These are phyloP conservation scores for Aureobasidium leucospermi DNA, from an alignment of 2,329 filamentous ascomycete species.

Conservation along the genomic window DNA sequence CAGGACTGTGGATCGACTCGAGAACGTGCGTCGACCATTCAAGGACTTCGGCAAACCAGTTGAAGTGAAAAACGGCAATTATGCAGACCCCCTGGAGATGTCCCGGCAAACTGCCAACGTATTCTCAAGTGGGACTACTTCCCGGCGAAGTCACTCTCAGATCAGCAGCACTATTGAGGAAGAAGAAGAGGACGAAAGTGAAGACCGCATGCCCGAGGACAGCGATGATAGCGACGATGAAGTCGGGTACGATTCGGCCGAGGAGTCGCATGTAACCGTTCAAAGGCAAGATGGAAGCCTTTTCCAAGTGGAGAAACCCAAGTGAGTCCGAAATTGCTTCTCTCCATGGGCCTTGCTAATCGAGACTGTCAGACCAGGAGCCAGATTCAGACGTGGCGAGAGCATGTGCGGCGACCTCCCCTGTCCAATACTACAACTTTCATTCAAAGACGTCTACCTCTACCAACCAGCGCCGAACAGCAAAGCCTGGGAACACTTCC, in stretches of 20 bases:
- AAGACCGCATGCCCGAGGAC: not conserved
- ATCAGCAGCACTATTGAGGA: not conserved
- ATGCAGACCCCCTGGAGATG: not conserved
- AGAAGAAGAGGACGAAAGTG: conserved; percentile 12
- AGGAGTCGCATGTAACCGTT: not conserved
- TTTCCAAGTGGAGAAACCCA: conserved; percentile 16
- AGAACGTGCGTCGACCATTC: not conserved
- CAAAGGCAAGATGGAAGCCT: conserved; percentile 20
- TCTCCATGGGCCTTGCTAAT: not conserved
- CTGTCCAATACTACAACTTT: conserved; percentile 34
- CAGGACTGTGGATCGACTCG: conserved; percentile 17
- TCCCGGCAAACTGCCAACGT: not conserved
- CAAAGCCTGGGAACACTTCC: conserved; percentile 8
- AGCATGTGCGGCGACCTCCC: conserved; percentile 26
- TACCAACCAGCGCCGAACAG: conserved; percentile 28
- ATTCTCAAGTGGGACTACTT: not conserved
- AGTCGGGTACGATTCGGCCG: not conserved
- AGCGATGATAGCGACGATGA: conserved; percentile 1
- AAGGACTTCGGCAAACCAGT: not conserved
- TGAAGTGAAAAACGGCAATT: not conserved
- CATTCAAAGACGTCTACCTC: conserved; percentile 38
- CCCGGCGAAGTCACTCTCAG: not conserved
- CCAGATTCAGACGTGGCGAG: conserved; percentile 20
- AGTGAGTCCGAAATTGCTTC: conserved; percentile 21
- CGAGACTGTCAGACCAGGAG: not conserved